Evolutionary conservation across 192 early-diverging fungal genomes (phyloP), one percentile per base, ranked within the genome.

Genomic region (Thamnidium elegans): DNA sequence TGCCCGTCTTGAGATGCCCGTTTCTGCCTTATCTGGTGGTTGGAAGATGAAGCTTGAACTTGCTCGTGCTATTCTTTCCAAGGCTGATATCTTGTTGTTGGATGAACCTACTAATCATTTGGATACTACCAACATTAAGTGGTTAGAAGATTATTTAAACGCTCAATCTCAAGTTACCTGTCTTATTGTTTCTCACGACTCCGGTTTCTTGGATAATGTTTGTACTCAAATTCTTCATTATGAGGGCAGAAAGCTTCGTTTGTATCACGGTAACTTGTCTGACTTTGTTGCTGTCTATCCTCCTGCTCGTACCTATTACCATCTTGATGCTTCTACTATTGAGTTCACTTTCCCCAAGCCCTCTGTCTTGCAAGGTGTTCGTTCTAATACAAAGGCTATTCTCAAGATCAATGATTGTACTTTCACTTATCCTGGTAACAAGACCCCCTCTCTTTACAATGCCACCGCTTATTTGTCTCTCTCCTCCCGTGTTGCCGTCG

Each of bases 51-150:
- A 90, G 80, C 80, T 92, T 55, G 89, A 86, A 71, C 74, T 93
- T 55, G 90, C 90, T 7, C 84, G 88, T 69, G 90, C 91, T 20
- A 88, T 93, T 85, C 67, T 93, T 44, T 77, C 83, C 68, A 87
- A 92, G 32, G 92, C 95, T 7, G 93, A 93, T 62, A 87, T 97
- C 39, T 79, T 97, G 46, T 83, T 97, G 34, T 77, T 97, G 47
- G 95, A 97, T 76, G 94, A 97, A 79, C 95, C 95, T 20, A 97
- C 91, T 11, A 93, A 93, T 73, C 91, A 93, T 72, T 80, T 93
- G 86, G 91, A 93, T 69, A 82, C 88, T 17, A 70, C 61, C 43
- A 91, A 90, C 66, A 81, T 91, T 54, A 84, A 83, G 55, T 93
- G 91, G 91, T 66, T 93, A 3, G 85, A 86, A 63, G 79, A 92